Evolutionary conservation across 2,329 filamentous ascomycete genomes (phyloP).

Genomic region (Ceratocystis ficicola): DNA sequence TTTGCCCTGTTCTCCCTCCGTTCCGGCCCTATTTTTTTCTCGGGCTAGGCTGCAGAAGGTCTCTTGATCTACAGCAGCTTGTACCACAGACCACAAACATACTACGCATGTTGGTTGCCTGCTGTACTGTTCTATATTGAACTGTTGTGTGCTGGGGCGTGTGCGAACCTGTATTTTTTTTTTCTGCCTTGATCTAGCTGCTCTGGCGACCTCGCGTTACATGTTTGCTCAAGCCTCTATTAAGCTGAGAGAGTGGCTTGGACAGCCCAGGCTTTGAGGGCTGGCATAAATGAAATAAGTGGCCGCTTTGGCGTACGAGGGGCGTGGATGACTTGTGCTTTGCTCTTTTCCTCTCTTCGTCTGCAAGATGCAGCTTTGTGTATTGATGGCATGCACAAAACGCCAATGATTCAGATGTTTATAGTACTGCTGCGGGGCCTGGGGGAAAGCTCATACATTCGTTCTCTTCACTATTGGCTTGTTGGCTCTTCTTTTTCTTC

Average conservation of each 20-base stretch:
- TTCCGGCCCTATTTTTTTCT: not conserved
- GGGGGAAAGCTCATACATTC: too few species aligned
- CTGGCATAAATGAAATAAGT: not conserved
- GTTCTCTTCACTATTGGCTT: too few species aligned
- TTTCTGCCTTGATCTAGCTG: not conserved
- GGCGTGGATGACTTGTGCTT: not conserved
- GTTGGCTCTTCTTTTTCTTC: too few species aligned
- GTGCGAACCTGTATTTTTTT: not conserved
- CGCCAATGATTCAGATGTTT: not conserved
- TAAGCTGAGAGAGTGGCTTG: slow-evolving; percentile 2
- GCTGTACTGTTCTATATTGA: not conserved
- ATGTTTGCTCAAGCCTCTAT: not conserved
- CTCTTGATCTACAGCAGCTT: slow-evolving; percentile 7
- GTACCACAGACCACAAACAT: not conserved
- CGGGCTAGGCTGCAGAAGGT: not conserved
- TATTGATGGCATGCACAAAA: not conserved
- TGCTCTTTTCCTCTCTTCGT: not conserved
- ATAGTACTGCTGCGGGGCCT: not conserved
- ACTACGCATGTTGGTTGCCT: not conserved
- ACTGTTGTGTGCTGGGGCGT: not conserved
- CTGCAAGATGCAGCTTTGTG: not conserved
- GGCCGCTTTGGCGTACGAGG: not conserved
- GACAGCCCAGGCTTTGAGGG: not conserved
- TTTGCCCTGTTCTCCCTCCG: not conserved
- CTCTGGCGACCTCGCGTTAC: not conserved